Conservation (phyloP, 2,329 filamentous ascomycete species). For the Colletotrichum nymphaeae region DNA sequence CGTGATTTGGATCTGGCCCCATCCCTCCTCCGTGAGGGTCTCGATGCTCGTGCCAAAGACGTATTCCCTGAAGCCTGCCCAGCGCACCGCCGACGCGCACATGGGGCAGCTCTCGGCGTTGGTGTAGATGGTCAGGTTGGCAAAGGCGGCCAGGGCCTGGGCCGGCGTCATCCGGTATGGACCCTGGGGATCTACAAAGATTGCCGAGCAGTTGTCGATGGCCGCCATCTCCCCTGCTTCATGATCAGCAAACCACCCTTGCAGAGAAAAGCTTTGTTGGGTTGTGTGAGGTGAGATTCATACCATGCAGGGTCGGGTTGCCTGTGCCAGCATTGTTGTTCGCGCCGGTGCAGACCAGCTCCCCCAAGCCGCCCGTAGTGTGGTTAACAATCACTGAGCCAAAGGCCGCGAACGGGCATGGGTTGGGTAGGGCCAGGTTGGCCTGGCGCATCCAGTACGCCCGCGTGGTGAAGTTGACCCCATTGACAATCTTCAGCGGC, state of each 20-base stretch:
- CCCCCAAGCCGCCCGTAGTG: constrained; percentile 53
- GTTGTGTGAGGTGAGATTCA: no score
- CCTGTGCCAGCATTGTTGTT: constrained; percentile 57
- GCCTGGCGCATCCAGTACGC: constrained; percentile 65
- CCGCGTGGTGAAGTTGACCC: constrained; percentile 51
- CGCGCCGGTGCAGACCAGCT: constrained; percentile 61
- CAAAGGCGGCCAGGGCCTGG: constrained; percentile 57
- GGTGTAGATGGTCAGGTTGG: constrained; percentile 63
- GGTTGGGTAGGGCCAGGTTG: constrained; percentile 56
- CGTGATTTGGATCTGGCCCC: constrained; percentile 61
- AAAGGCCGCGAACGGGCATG: constrained; percentile 66
- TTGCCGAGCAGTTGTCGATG: constrained; percentile 62
- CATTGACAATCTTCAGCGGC: neutral
- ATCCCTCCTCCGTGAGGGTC: constrained; percentile 57
- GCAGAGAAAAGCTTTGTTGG: no score
- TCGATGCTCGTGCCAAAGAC: constrained; percentile 64
- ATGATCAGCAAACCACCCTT: neutral
- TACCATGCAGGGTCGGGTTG: constrained; percentile 65
- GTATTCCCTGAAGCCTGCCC: constrained; percentile 66
- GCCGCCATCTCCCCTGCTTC: constrained; percentile 62
- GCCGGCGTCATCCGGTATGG: constrained; percentile 53
- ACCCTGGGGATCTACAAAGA: constrained; percentile 59
- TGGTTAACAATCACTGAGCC: constrained; percentile 68
- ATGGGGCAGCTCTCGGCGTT: constrained; percentile 69
- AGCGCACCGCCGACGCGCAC: constrained; percentile 67